Evolutionary conservation across 2,329 filamentous ascomycete genomes (phyloP).

Genomic region (Fusarium sterilihyphosum): DNA sequence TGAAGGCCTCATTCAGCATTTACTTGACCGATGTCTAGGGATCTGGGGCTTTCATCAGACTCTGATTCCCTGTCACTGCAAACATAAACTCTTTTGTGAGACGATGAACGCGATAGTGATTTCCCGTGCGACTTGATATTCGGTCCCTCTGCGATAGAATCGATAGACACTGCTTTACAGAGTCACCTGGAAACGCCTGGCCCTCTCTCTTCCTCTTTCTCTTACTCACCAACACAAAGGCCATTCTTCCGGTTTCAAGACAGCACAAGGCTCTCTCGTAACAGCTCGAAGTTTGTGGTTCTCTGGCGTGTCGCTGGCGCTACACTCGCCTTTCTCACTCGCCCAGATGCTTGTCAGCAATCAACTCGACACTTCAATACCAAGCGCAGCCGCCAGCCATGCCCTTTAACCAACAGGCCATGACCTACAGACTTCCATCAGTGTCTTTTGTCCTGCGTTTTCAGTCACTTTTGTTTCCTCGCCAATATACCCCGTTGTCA

Average conservation of each 20-base stretch:
- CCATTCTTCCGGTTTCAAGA: conserved; percentile 4
- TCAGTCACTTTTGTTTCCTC: conserved; percentile 37
- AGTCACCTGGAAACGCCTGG: neutral
- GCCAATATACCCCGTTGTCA: conserved; percentile 47
- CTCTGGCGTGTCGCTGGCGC: conserved; percentile 36
- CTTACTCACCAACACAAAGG: neutral
- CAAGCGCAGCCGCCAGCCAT: conserved; percentile 36
- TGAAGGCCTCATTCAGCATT: neutral
- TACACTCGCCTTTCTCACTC: conserved; percentile 40
- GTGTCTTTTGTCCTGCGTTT: conserved; percentile 43
- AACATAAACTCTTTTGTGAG: conserved; percentile 4
- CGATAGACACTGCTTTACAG: conserved; percentile 15
- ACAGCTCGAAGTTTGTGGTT: conserved; percentile 7
- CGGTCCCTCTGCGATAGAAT: conserved; percentile 24
- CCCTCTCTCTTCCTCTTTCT: neutral
- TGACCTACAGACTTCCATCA: conserved; percentile 49
- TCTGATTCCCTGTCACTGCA: conserved; percentile 1
- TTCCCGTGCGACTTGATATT: conserved; percentile 29
- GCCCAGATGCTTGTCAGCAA: conserved; percentile 54
- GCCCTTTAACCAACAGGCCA: conserved; percentile 57
- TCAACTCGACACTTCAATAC: conserved; percentile 31
- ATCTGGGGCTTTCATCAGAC: neutral
- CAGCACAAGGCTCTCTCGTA: conserved; percentile 5
- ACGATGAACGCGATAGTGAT: conserved; percentile 26
- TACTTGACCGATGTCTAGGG: neutral